Evolutionary conservation across 345 rosid genomes (phyloP).

Genomic region (Gynandropsis gynandra): DNA sequence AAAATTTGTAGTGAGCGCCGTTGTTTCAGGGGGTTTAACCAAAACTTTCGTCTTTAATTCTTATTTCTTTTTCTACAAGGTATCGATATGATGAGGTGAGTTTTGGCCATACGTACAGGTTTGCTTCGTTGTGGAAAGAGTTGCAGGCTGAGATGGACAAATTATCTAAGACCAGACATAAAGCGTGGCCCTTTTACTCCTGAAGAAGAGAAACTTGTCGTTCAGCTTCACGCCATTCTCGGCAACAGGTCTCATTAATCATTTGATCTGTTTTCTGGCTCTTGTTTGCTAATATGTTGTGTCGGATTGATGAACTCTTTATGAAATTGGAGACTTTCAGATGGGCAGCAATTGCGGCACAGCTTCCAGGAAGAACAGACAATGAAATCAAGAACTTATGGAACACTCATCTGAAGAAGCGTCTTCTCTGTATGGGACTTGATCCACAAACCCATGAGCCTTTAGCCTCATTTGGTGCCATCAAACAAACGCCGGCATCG

Average conservation of each 20-base stretch:
- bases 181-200: conserved; percentile 82
- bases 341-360: conserved; percentile 98
- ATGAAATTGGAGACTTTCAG: conserved; percentile 27
- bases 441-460: conserved; percentile 88
- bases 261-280: not conserved
- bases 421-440: conserved; percentile 70
- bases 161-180: conserved; percentile 91
- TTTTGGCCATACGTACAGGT: conserved; percentile 32
- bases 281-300: not conserved
- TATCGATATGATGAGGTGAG: not conserved
- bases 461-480: conserved; percentile 32
- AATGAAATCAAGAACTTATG: conserved; percentile 95
- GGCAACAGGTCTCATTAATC: conserved; percentile 66
- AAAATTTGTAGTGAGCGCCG: too few relatives aligned
- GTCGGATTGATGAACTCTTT: conserved; percentile 1
- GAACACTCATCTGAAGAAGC: conserved; percentile 95
- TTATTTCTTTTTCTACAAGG: not conserved
- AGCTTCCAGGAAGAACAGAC: conserved; percentile 92
- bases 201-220: conserved; percentile 88
- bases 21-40: too few relatives aligned
- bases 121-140: conserved; percentile 96
- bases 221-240: conserved; percentile 90
- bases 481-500: conserved; percentile 41
- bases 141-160: conserved; percentile 95
- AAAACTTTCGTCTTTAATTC: not conserved